phyloP scores from a whole-genome alignment of 352 stramenopile species.

The Pythium chondricola region DNA sequence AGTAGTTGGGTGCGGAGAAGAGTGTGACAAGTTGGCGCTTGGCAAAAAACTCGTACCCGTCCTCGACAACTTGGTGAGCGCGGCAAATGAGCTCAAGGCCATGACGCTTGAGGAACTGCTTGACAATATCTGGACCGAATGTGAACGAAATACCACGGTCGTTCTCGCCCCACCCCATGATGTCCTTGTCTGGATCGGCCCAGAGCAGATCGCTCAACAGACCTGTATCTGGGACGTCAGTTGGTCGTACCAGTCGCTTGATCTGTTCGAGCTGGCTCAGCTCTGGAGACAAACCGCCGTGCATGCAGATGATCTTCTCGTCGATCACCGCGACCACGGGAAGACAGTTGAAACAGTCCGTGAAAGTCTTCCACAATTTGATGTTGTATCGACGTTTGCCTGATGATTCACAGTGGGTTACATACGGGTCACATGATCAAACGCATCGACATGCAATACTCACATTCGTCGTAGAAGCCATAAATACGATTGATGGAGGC shows the following conservation, averaged over 20 bases:
- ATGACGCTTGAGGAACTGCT: constrained; percentile 96
- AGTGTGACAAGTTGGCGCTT: constrained; percentile 86
- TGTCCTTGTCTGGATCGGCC: constrained; percentile 97
- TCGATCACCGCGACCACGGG: constrained; percentile 97
- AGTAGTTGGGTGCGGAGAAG: constrained; percentile 91
- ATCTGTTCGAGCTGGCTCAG: constrained; percentile 92
- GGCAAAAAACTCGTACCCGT: constrained; percentile 64
- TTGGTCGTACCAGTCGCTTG: constrained; percentile 91
- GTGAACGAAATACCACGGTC: constrained; percentile 97
- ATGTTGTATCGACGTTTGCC: constrained; percentile 92
- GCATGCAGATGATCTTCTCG: constrained; percentile 99
- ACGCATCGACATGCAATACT: too few species aligned
- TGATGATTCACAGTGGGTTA: constrained; percentile 10
- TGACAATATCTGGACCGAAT: constrained; percentile 98
- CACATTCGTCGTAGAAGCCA: constrained; percentile 77
- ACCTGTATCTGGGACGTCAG: constrained; percentile 87
- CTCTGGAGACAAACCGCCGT: constrained; percentile 95
- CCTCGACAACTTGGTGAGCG: constrained; percentile 63
- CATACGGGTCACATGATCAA: background rate
- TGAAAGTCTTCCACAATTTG: constrained; percentile 98
- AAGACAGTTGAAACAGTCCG: constrained; percentile 85
- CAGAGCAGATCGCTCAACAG: constrained; percentile 97
- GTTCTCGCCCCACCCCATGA: constrained; percentile 98
- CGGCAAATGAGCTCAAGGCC: constrained; percentile 92
- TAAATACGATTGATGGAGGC: constrained; percentile 82